phyloP scores from a whole-genome alignment of 179 eudicot genomes.

The Nepenthes alata region DNA sequence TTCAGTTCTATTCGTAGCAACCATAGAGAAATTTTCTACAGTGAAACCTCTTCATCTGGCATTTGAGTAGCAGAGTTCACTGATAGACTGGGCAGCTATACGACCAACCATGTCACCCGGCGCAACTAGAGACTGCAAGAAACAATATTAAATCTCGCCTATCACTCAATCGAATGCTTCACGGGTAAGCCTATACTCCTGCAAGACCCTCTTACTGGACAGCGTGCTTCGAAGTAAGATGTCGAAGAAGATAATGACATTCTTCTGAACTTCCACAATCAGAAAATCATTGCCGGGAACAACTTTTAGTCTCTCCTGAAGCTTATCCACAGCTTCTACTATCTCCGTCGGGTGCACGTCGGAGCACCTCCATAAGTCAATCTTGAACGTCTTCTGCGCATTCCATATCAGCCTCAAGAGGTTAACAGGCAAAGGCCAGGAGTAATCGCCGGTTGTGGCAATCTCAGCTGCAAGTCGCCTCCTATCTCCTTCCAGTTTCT shows the following conservation, averaged over 20 bases:
- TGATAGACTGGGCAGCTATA: constrained; percentile 98
- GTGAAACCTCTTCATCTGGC: constrained; percentile 98
- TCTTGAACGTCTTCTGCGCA: constrained; percentile 90
- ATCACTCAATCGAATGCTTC: constrained; percentile 99
- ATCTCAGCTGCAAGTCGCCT: constrained; percentile 79
- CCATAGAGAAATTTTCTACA: constrained; percentile 95
- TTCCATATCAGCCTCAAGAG: constrained; percentile 77
- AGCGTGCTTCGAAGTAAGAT: constrained; percentile 90
- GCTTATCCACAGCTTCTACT: constrained; percentile 93
- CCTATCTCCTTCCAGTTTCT: constrained; percentile 87
- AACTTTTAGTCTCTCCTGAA: constrained; percentile 91
- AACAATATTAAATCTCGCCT: constrained; percentile 94
- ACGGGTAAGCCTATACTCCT: constrained; percentile 77
- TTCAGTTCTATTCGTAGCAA: constrained; percentile 90
- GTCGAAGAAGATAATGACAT: constrained; percentile 88
- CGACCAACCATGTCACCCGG: constrained; percentile 99
- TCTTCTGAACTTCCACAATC: constrained; percentile 93
- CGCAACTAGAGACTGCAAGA: constrained; percentile 90
- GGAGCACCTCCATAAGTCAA: constrained; percentile 69
- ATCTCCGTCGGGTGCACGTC: constrained; percentile 98
- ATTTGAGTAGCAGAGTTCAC: constrained; percentile 98
- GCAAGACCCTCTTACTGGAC: constrained; percentile 84
- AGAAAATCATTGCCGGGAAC: constrained; percentile 91
- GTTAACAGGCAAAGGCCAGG: constrained; percentile 95
- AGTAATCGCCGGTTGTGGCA: constrained; percentile 83